Evolutionary conservation across 257 asterid genomes (phyloP).

Genomic region (Datura wrightii): DNA sequence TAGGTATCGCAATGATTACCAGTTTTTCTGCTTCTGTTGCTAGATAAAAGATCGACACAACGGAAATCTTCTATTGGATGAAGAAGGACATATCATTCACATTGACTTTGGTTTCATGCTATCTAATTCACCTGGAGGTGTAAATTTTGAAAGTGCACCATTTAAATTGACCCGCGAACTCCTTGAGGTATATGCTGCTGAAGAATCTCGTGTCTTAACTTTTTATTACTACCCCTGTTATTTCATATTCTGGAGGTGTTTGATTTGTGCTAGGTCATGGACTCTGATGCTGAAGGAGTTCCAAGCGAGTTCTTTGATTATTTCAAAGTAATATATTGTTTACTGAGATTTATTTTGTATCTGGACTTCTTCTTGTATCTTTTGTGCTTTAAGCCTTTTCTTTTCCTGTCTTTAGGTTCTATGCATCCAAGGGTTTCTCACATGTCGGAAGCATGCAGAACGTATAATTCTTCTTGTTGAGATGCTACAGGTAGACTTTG

Average conservation of each 20-base stretch:
- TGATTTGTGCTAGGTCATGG: slow-evolving; percentile 80
- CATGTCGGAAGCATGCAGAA: slow-evolving; percentile 97
- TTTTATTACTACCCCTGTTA: not conserved
- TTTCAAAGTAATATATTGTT: slow-evolving; percentile 63
- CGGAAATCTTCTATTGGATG: slow-evolving; percentile 97
- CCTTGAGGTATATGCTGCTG: slow-evolving; percentile 71
- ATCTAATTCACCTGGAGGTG: slow-evolving; percentile 99
- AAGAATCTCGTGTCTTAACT: slow-evolving; percentile 23
- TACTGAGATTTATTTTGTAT: not conserved
- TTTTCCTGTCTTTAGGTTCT: slow-evolving; percentile 49
- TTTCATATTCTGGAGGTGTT: slow-evolving; percentile 20
- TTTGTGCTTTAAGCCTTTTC: slow-evolving; percentile 11
- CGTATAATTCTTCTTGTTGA: slow-evolving; percentile 96
- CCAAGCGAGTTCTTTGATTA: slow-evolving; percentile 99
- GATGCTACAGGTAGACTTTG: slow-evolving; percentile 78
- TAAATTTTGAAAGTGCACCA: slow-evolving; percentile 99
- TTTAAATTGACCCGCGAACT: slow-evolving; percentile 98
- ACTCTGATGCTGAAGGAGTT: slow-evolving; percentile 98
- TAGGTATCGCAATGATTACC: slow-evolving; percentile 14
- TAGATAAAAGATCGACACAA: slow-evolving; percentile 98
- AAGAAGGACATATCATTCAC: slow-evolving; percentile 99
- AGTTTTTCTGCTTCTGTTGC: slow-evolving; percentile 23
- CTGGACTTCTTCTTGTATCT: not conserved
- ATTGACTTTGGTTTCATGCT: slow-evolving; percentile 99
- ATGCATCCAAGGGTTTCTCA: slow-evolving; percentile 95